Conservation (phyloP, 306 rosid species). For the Alnus rubra region DNA sequence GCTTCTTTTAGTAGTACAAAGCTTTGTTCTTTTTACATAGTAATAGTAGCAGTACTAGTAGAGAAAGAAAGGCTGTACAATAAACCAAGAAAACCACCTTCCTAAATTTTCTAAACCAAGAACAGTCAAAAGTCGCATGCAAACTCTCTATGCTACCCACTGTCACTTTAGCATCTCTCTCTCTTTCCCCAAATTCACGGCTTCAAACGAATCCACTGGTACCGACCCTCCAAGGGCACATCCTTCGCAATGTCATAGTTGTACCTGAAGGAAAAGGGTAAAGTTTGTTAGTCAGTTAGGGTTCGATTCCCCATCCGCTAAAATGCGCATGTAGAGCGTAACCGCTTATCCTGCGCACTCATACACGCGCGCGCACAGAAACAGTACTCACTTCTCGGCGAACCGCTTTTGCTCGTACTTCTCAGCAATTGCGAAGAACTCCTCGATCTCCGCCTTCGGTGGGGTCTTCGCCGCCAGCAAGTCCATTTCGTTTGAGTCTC, state of each 20-base stretch:
- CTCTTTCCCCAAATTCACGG: slow-evolving; percentile 29
- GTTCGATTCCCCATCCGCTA: slow-evolving; percentile 38
- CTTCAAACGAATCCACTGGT: slow-evolving; percentile 83
- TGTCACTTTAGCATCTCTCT: slow-evolving; percentile 43
- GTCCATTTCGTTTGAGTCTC: slow-evolving; percentile 45
- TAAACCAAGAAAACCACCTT: not conserved
- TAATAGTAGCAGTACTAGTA: not conserved
- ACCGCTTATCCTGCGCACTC: slow-evolving; percentile 45
- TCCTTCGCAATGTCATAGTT: slow-evolving; percentile 83
- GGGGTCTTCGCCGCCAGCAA: slow-evolving; percentile 33
- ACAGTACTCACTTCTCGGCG: slow-evolving; percentile 64
- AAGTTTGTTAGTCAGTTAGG: slow-evolving; percentile 64
- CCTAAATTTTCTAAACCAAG: not conserved
- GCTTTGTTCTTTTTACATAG: slow-evolving; percentile 9
- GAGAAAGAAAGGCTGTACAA: slow-evolving; percentile 23
- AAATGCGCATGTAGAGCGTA: slow-evolving; percentile 33
- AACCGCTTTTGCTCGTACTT: slow-evolving; percentile 71
- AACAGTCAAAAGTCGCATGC: slow-evolving; percentile 36
- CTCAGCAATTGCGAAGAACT: slow-evolving; percentile 76
- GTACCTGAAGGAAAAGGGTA: slow-evolving; percentile 61
- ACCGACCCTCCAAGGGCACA: slow-evolving; percentile 86
- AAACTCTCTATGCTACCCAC: slow-evolving; percentile 34
- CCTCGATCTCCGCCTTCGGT: slow-evolving; percentile 70
- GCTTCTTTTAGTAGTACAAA: slow-evolving; percentile 38
- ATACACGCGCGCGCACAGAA: not conserved